These are phyloP conservation scores for Xylariomycetidae sp. DNA, from an alignment of 2,329 filamentous ascomycete genomes.

Conservation along the genomic window DNA sequence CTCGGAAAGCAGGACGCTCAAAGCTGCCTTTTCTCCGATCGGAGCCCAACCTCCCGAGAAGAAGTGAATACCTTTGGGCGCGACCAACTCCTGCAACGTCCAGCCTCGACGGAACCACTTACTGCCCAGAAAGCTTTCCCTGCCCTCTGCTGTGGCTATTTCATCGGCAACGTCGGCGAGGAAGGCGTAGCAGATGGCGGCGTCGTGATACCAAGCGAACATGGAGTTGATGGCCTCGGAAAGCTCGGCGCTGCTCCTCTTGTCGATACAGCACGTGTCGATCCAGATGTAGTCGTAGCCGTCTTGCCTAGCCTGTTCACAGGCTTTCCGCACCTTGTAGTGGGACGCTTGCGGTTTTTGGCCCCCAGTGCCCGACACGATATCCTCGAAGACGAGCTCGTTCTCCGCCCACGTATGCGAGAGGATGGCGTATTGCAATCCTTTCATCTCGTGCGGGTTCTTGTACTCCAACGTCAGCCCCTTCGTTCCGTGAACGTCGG, in stretches of 20 bases:
- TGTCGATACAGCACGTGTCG: slow-evolving; percentile 10
- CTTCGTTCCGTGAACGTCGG: no score
- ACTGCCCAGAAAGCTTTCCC: slow-evolving; percentile 2
- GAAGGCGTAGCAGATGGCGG: slow-evolving; percentile 4
- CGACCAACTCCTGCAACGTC: slow-evolving; percentile 10
- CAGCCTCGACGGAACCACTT: slow-evolving; percentile 10
- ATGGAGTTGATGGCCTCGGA: slow-evolving; percentile 8
- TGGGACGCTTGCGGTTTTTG: slow-evolving; percentile 1
- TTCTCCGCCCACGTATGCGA: slow-evolving; percentile 9
- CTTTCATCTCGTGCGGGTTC: no score
- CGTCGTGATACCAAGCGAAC: slow-evolving; percentile 5
- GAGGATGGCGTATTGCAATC: slow-evolving; percentile 9
- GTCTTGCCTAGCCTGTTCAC: slow-evolving; percentile 4
- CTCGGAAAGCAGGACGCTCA: not conserved
- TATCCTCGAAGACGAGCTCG: slow-evolving; percentile 6
- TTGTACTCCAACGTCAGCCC: no score
- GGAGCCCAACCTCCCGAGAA: slow-evolving; percentile 4
- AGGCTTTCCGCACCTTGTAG: slow-evolving; percentile 3
- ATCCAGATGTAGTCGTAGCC: slow-evolving; percentile 6
- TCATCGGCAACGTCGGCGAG: slow-evolving; percentile 4
- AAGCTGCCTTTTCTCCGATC: not conserved
- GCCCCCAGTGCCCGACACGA: not conserved
- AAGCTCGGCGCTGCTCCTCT: slow-evolving; percentile 5
- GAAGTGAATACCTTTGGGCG: slow-evolving; percentile 4
- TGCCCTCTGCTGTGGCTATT: no score